Conservation (phyloP, 495 filamentous ascomycete species). For the Trichoderma parareesei region DNA sequence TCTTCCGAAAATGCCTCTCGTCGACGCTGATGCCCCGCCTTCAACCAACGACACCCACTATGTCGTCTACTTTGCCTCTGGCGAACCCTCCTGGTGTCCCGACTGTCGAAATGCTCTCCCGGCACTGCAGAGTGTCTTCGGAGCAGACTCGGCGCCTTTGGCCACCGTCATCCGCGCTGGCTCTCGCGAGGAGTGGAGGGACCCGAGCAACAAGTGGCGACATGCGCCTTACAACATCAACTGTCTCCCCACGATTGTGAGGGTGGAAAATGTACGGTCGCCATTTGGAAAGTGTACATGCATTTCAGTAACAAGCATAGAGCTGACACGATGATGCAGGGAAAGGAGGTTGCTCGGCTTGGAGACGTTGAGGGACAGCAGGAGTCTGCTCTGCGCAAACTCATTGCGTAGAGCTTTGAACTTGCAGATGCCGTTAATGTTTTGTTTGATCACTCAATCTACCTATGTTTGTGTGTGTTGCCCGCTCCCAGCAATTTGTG, state of each 20-base stretch:
- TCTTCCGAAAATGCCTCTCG: not conserved
- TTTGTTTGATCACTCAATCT: too few species aligned
- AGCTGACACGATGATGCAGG: not conserved
- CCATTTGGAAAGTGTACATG: too few species aligned
- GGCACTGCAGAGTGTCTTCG: not conserved
- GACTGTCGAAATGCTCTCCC: conserved; percentile 3
- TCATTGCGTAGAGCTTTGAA: not conserved
- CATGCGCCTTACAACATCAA: not conserved
- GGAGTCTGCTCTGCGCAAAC: not conserved
- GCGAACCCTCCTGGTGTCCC: not conserved
- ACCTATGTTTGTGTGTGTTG: too few species aligned
- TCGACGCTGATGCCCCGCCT: not conserved
- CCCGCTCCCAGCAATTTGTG: too few species aligned
- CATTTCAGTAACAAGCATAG: too few species aligned
- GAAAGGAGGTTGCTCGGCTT: not conserved
- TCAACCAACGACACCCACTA: not conserved
- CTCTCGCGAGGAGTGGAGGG: not conserved
- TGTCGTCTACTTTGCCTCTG: conserved; percentile 3
- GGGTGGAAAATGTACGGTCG: not conserved
- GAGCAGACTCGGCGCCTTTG: not conserved
- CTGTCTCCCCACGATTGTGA: not conserved
- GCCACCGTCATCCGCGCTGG: not conserved
- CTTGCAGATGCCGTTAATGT: too few species aligned
- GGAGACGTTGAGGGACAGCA: not conserved
- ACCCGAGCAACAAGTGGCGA: not conserved